Percentiles rank a stretch among this genome's conserved stretches.
phyloP scores from a whole-genome alignment of 2,329 filamentous ascomycete species.

The Exophiala bonariae region DNA sequence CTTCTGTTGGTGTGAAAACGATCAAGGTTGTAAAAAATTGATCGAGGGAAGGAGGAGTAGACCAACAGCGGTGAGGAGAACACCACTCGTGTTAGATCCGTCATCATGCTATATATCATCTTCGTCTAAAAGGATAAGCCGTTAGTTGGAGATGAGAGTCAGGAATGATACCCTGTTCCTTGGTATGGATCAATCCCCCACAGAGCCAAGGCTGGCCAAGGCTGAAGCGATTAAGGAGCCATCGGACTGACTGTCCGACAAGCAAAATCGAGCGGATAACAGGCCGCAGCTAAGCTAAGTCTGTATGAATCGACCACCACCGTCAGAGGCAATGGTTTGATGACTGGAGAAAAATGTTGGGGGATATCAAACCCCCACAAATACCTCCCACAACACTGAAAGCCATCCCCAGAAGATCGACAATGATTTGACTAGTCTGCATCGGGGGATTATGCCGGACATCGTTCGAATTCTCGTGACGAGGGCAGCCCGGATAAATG shows the following conservation, averaged over 20 bases:
- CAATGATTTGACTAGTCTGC: too few relatives aligned
- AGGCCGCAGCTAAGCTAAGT: too few relatives aligned
- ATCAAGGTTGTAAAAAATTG: not conserved
- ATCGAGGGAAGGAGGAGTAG: not conserved
- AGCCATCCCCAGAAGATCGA: too few relatives aligned
- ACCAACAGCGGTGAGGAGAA: not conserved
- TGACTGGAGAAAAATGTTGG: too few relatives aligned
- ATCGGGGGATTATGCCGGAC: too few relatives aligned
- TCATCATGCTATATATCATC: not conserved
- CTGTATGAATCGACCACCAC: too few relatives aligned
- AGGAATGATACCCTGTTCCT: not conserved
- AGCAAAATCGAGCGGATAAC: not conserved
- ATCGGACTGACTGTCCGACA: not conserved
- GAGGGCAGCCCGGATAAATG: too few relatives aligned
- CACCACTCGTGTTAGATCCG: not conserved
- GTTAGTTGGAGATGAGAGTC: not conserved
- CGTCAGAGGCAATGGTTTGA: too few relatives aligned
- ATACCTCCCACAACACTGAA: too few relatives aligned
- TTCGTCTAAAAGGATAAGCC: not conserved
- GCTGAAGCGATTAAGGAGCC: not conserved
- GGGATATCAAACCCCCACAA: too few relatives aligned
- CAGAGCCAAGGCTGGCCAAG: not conserved
- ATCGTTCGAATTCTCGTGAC: too few relatives aligned
- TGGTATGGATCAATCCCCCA: not conserved
- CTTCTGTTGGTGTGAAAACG: not conserved